These are phyloP conservation scores for Leccinum barrowsii DNA, from an alignment of 768 basidiomycete genomes.

Conservation along the genomic window DNA sequence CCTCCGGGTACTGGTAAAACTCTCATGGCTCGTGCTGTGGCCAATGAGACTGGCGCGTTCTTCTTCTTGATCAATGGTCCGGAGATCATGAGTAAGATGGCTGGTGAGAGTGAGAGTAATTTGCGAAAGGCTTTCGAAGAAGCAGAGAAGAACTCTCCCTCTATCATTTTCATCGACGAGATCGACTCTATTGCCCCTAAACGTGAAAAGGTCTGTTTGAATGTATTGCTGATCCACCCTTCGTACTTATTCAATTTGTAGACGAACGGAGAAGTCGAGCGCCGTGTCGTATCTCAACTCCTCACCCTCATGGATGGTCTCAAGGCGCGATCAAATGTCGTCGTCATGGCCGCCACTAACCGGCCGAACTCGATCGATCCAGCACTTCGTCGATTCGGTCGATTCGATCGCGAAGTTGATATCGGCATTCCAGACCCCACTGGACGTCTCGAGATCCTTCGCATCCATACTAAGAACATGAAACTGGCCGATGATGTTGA, in stretches of 20 bases:
- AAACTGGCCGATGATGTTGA: slow-evolving; percentile 96
- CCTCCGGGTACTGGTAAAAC: slow-evolving; percentile 99
- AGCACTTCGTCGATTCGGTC: slow-evolving; percentile 96
- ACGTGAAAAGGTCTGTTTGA: slow-evolving; percentile 82
- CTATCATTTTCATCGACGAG: slow-evolving; percentile 99
- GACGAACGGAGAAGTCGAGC: slow-evolving; percentile 99
- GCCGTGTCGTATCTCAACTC: slow-evolving; percentile 97
- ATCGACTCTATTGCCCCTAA: slow-evolving; percentile 99
- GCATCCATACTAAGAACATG: slow-evolving; percentile 99
- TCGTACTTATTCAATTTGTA: slow-evolving; percentile 27
- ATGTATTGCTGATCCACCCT: neutral
- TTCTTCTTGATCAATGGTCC: slow-evolving; percentile 99
- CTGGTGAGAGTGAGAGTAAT: slow-evolving; percentile 97
- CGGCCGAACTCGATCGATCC: slow-evolving; percentile 99
- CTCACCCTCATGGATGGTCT: slow-evolving; percentile 99
- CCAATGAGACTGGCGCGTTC: slow-evolving; percentile 99
- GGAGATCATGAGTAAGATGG: slow-evolving; percentile 99
- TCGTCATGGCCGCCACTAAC: slow-evolving; percentile 99
- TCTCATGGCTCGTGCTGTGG: slow-evolving; percentile 98
- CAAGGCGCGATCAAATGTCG: slow-evolving; percentile 97
- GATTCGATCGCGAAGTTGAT: slow-evolving; percentile 99
- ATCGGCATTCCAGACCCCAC: slow-evolving; percentile 99
- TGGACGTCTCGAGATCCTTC: slow-evolving; percentile 96
- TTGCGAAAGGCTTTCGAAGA: slow-evolving; percentile 98
- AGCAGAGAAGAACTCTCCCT: slow-evolving; percentile 98